Evolutionary conservation across 2,329 filamentous ascomycete genomes (phyloP).

Genomic region (Apiospora marii): DNA sequence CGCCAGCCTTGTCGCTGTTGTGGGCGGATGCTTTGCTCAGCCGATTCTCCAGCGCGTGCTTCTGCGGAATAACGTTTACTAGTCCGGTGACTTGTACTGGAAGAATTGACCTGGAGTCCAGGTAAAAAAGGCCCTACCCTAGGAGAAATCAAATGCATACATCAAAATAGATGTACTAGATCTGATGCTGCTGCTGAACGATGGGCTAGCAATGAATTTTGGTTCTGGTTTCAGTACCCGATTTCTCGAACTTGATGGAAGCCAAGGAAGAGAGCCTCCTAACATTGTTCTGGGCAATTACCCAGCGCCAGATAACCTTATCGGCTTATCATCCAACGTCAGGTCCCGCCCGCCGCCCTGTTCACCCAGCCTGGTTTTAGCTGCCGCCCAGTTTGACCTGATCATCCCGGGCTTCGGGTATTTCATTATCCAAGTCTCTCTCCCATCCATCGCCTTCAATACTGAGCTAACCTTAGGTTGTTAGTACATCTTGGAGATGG

Average conservation of each 20-base stretch:
- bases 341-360: neutral
- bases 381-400: neutral
- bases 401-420: neutral
- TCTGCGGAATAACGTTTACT: constrained; percentile 17
- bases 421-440: neutral
- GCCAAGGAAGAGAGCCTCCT: neutral
- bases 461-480: no score
- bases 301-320: neutral
- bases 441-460: neutral
- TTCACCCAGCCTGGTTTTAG: neutral
- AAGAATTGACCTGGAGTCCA: constrained; percentile 19
- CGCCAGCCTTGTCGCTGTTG: neutral
- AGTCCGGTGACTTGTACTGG: constrained; percentile 18
- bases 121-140: constrained; percentile 18
- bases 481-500: neutral
- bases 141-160: constrained; percentile 10
- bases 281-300: neutral
- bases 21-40: constrained; percentile 4
- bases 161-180: neutral
- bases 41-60: constrained; percentile 10
- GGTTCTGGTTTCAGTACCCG: constrained; percentile 2
- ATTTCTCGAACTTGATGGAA: constrained; percentile 17
- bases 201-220: neutral
- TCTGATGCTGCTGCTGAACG: constrained; percentile 4
- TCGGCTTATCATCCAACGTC: constrained; percentile 15